Base-by-base conservation (phyloP, 495 filamentous ascomycete genomes). In the Penicilliopsis zonata region DNA sequence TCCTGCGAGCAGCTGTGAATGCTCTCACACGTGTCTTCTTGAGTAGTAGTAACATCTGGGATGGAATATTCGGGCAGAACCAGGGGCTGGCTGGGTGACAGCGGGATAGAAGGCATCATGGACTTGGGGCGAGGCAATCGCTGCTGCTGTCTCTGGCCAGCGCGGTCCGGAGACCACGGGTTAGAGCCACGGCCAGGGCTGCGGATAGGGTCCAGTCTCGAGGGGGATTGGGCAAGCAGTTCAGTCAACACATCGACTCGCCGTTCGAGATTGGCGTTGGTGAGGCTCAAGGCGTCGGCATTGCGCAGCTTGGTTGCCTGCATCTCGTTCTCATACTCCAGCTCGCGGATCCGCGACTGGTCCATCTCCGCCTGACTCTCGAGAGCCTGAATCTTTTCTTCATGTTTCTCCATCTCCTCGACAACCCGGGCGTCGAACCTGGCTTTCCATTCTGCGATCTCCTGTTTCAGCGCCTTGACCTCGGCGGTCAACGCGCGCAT, bases 401-500 rank as follows among this genome's bases (percentile, higher is more conserved):
- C 34, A 16, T 35, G 18, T 5, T 13, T 18, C 17, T 18, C 34
- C 1, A 34, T 22, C 36, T 37, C 39, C 28, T 42, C 34, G 13
- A 22, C 20, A 17, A 42, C 39, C 8, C 39, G 39, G 2, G 35
- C 30, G 2, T 42, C 39, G 13, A 42, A 42, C 18, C 30, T 42
- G 30, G 29, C 28, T 32, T 42, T 32, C 39, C 39, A 42, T 18
- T 37, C 39, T 15, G 29, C 14, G 13, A 42, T 16, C 16, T 42
- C 39, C 19, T 37, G 39, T 13, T 31, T 30, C 14, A 42, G 18
- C 13, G 34, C 21, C 16, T 37, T 37, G 17, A 42, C 22, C 19
- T 42, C 39, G 10, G 39, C 30, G 28, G 28, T 33, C 18, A 42
- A 16, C 1, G 39, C 30, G 9, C 28, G 28, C 21, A 69, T 35